Evolutionary conservation across 2,329 filamentous ascomycete species (phyloP).

Genomic region (Colletotrichum gloeosporioides): DNA sequence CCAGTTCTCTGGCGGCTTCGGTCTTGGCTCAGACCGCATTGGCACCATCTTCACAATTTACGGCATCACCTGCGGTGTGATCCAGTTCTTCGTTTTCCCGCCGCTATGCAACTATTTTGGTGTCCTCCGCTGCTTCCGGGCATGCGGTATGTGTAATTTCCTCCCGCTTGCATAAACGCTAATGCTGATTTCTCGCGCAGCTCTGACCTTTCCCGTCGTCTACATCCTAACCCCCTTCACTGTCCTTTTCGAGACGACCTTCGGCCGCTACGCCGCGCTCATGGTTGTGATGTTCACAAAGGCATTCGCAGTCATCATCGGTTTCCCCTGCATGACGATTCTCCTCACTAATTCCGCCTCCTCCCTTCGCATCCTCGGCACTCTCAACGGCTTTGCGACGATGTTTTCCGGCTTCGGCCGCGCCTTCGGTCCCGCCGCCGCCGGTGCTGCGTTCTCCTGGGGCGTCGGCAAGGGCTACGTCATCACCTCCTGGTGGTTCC

Average conservation of each 20-base stretch:
- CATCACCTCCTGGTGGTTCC: conserved; percentile 80
- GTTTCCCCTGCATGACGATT: conserved; percentile 89
- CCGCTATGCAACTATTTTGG: conserved; percentile 75
- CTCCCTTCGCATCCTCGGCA: conserved; percentile 83
- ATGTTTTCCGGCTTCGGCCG: conserved; percentile 81
- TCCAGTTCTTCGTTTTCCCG: conserved; percentile 89
- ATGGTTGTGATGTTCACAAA: conserved; percentile 75
- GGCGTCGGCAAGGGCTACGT: conserved; percentile 80
- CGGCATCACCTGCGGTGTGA: conserved; percentile 77
- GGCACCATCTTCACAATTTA: conserved; percentile 87
- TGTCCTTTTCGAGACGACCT: conserved; percentile 59
- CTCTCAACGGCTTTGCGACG: conserved; percentile 90
- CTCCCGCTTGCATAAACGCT: neutral
- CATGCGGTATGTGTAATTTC: conserved; percentile 51
- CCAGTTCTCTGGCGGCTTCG: conserved; percentile 84
- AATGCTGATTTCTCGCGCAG: conserved; percentile 30
- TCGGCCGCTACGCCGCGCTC: conserved; percentile 64
- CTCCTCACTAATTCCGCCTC: conserved; percentile 88
- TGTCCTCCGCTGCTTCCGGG: conserved; percentile 74
- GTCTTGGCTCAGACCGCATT: conserved; percentile 74
- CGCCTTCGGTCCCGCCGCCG: conserved; percentile 77
- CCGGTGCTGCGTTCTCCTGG: conserved; percentile 75
- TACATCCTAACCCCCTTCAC: conserved; percentile 87
- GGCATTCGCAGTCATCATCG: conserved; percentile 78
- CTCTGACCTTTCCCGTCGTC: conserved; percentile 72